Evolutionary conservation across 2,329 filamentous ascomycete species (phyloP), one percentile per base, ranked within the genome.

Genomic region (Dactylellina sp.): DNA sequence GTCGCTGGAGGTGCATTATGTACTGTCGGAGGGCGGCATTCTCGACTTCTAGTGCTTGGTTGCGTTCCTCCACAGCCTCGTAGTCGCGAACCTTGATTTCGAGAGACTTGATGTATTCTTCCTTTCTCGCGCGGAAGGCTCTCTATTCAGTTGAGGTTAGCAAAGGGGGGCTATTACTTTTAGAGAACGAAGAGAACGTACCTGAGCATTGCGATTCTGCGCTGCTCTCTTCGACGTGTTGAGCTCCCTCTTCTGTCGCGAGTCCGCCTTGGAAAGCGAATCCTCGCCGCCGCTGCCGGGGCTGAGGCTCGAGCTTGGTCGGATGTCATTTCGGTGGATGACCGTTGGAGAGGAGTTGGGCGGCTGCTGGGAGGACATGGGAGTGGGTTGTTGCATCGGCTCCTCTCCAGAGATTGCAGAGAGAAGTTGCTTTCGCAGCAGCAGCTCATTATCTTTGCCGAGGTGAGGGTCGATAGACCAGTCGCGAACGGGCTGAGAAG

Each of bases 51-150:
- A 96, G 83, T n/a, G 86, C 83, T 81, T 96, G 95, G 82, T 88
- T 92, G 64, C 87, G 88, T 75, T 91, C 87, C 77, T 93, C 91
- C 81, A 97, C 87, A 16, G 88, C 86, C 77, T 88, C 86, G 77
- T 88, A 91, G 28, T 95, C 91, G 79, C 92, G 89, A 57, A 97
- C 92, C 80, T 98, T 92, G 80, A 95, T 91, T 82, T 99, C 95
- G 5, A 99, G 86, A 81, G 96, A 96, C 84, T 96, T 96, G 81
- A 99, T 99, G 81, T 99, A 97, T 49, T 92, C 91, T 82, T 99
- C 95, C 81, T 99, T 99, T 76, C 95, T 91, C 83, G 98, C 93
- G 44, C 95, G 91, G 83, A 99, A 99, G 44, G 95, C 95, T 81
- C 95, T 89, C 94, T 99, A 78, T 76, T 42, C 79, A n/a, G n/a